Conservation (phyloP, 345 rosid species). For the rapeseed (Brassica napus) region Da-Ae NC_063452.1:58983501-58984000, state of each 20-base stretch:
- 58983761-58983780: conserved; percentile 67
- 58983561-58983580: conserved; percentile 80
- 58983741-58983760: conserved; percentile 89
- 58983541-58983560: conserved; percentile 74
- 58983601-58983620: conserved; percentile 80
- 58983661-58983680: conserved; percentile 25
- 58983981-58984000: background rate
- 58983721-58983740: conserved; percentile 28
- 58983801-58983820: conserved; percentile 61
- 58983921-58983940: conserved; percentile 86
- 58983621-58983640: conserved; percentile 73
- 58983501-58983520: conserved; percentile 52
- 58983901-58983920: conserved; percentile 70
- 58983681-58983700: conserved; percentile 5
- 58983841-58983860: conserved; percentile 16
- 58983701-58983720: conserved; percentile 14
- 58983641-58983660: conserved; percentile 63
- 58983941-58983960: conserved; percentile 71
- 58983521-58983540: conserved; percentile 79
- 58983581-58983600: conserved; percentile 92
- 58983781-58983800: conserved; percentile 69
- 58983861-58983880: conserved; percentile 14
- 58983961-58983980: conserved; percentile 2
- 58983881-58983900: conserved; percentile 73
- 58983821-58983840: conserved; percentile 5